Evolutionary conservation across 2,329 filamentous ascomycete genomes (phyloP).

Genomic region (Raffaelea ambrosiae): DNA sequence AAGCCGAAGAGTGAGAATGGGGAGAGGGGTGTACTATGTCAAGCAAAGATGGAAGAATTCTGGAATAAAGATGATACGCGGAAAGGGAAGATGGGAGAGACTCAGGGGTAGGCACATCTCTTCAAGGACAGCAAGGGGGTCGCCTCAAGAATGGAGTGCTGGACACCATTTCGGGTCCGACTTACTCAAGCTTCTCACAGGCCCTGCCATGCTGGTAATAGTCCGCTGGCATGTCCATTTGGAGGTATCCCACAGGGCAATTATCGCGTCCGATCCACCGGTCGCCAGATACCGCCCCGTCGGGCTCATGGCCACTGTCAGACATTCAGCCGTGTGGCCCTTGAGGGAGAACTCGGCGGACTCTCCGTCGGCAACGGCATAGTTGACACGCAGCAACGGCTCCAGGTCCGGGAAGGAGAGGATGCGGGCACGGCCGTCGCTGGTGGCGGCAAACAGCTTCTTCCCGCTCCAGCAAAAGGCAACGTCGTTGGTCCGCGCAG

Average conservation of each 20-base stretch:
- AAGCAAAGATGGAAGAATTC: no score
- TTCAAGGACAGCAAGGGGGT: no score
- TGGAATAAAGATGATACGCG: background rate
- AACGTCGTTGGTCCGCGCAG: conserved; percentile 61
- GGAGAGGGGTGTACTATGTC: no score
- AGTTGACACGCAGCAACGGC: conserved; percentile 42
- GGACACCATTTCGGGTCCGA: no score
- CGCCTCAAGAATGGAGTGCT: no score
- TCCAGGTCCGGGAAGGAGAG: conserved; percentile 58
- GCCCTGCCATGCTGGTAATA: conserved; percentile 58
- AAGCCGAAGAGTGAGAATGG: no score
- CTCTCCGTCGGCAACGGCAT: conserved; percentile 27
- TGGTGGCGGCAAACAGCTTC: conserved; percentile 62
- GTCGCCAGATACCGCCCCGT: conserved; percentile 64
- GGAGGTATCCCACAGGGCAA: conserved; percentile 68
- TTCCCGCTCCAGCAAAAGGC: conserved; percentile 65
- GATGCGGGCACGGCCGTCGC: conserved; percentile 62
- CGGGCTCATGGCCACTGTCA: conserved; percentile 61
- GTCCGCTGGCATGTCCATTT: conserved; percentile 71
- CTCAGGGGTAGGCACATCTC: no score
- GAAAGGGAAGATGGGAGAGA: background rate
- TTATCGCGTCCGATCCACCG: conserved; percentile 66
- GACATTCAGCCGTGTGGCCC: conserved; percentile 66
- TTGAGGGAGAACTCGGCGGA: conserved; percentile 51
- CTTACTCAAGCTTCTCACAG: conserved; percentile 60